Conservation (phyloP, 139 green algal genomes). For the Zygnema cylindricum region DNA sequence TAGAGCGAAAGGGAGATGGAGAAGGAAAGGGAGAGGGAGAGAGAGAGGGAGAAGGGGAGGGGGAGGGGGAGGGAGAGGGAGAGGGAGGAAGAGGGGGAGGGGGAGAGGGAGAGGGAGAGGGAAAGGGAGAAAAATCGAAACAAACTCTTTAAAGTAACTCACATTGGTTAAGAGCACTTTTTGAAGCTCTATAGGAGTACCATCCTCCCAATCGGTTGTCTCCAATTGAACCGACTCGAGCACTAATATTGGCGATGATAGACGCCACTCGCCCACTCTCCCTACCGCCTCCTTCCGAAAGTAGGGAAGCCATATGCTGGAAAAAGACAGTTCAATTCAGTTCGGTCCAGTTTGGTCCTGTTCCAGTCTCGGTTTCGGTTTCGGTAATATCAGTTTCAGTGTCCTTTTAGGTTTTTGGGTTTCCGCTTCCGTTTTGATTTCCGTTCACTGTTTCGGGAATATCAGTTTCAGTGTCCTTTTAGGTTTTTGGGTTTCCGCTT, state of each 20-base stretch:
- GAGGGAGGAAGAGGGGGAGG: not conserved
- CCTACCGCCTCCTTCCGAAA: conserved; percentile 37
- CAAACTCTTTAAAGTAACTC: too few species aligned
- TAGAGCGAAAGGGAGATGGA: not conserved
- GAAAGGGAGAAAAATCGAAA: conserved; percentile 20
- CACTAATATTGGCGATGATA: conserved; percentile 79
- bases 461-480: too few species aligned
- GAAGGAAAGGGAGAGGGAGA: not conserved
- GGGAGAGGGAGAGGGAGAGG: not conserved
- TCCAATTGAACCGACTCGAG: conserved; percentile 76
- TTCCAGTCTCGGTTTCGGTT: not conserved
- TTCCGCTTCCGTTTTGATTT: too few species aligned
- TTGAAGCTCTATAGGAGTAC: conserved; percentile 78
- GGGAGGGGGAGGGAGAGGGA: not conserved
- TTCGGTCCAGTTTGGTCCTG: not conserved
- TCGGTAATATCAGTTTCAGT: not conserved
- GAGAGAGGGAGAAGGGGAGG: not conserved
- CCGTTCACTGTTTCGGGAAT: too few species aligned
- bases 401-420: too few species aligned
- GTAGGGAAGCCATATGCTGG: conserved; percentile 62
- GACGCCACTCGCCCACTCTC: conserved; percentile 61
- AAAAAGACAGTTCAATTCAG: not conserved
- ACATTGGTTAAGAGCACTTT: conserved; percentile 84
- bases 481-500: too few species aligned
- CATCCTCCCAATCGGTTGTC: conserved; percentile 84